Evolutionary conservation across 257 asterid genomes (phyloP), one percentile per base, ranked within the genome.

Genomic region (Plantago elongata): DNA sequence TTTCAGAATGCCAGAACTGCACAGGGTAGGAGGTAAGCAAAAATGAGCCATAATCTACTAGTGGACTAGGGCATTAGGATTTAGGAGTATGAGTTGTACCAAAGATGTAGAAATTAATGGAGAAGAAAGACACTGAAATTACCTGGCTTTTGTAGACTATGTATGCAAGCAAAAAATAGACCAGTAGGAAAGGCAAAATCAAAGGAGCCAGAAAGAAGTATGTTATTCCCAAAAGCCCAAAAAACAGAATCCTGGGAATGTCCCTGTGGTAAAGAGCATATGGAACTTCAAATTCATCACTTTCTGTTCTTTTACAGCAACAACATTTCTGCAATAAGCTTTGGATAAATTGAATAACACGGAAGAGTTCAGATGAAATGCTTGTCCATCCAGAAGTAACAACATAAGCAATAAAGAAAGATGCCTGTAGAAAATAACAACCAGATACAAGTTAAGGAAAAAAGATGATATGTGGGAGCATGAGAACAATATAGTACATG

Each of bases 381-480:
- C 81, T 81, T 63, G 99, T 93, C 99, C 99, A 93, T 69, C 99
- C 99, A 67, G 97, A 84, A 57, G 99, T 93, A 67, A 93, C 96
- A 54, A 93, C 97, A 75, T 93, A 93, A 5, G 99, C 87, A 60
- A 89, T 87, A 83, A 92, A 93, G 81, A 93, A 93, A 17, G 95
- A 74, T 59, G 99, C 99, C 99, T 93, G 75, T 70, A 49, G 60
- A 57, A 65, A 27, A 27, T 54, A 34, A 54, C 16, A 11, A 52
- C 9, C 9, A 27, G 15, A 54, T 27, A 54, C 17, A 54, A 27
- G 58, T n/a, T 18, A 37, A 4, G 42, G 52, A 27, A 48, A 54
- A 18, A 9, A 27, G 15, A 48, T 34, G 38, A 2, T 34, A 34
- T 34, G 38, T 34, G 38, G 38, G 38, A 34, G 38, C 38, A 34